Conservation (phyloP, 169 alveolate genomes). For the Plasmodium ovale region DNA sequence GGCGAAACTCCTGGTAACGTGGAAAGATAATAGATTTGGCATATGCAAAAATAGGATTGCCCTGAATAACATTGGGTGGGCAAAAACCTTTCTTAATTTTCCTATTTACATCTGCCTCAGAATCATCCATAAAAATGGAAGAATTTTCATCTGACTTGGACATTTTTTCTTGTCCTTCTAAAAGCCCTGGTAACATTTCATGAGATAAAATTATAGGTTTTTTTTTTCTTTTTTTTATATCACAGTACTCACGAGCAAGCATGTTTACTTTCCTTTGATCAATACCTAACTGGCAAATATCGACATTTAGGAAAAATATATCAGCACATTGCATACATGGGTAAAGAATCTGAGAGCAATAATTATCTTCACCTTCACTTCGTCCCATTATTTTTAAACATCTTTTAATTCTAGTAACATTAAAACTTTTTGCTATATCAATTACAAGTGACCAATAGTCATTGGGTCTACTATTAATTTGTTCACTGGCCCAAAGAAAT, state of each 20-base stretch:
- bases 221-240: conserved; percentile 84
- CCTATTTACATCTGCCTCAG: conserved; percentile 93
- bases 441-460: conserved; percentile 97
- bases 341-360: conserved; percentile 92
- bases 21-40: conserved; percentile 90
- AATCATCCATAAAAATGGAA: conserved; percentile 99
- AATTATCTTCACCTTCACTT: conserved; percentile 95
- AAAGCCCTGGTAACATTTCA: conserved; percentile 96
- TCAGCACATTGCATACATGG: conserved; percentile 99
- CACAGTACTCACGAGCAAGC: conserved; percentile 96
- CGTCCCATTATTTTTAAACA: conserved; percentile 99
- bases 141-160: conserved; percentile 95
- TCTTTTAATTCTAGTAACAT: conserved; percentile 94
- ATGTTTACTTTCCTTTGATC: conserved; percentile 99
- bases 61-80: conserved; percentile 92
- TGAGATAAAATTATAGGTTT: conserved; percentile 96
- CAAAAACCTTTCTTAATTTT: conserved; percentile 98
- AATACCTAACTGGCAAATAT: conserved; percentile 98
- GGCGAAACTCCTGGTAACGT: conserved; percentile 79
- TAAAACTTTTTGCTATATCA: conserved; percentile 95
- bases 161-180: conserved; percentile 98
- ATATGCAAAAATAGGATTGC: conserved; percentile 97
- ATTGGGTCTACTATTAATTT: conserved; percentile 94
- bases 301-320: conserved; percentile 97
- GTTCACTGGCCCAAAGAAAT: conserved; percentile 99